Conservation (phyloP, 441 rosid genomes). For the Oxalis stricta region DNA sequence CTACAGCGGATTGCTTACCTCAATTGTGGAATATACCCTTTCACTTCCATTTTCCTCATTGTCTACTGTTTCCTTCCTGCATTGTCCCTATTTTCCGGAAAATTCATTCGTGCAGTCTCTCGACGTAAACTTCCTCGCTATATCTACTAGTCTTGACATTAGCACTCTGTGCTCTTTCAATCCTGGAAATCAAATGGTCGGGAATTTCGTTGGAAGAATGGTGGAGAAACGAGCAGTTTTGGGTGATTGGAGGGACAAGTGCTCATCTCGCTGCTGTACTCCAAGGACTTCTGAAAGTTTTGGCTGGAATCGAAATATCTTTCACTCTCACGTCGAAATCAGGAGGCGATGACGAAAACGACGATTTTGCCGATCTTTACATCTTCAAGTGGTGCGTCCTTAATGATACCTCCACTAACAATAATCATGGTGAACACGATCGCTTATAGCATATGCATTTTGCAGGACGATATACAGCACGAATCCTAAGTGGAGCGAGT, state of each 20-base stretch:
- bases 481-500: constrained; percentile 37
- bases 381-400: constrained; percentile 47
- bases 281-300: constrained; percentile 54
- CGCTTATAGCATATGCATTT: constrained; percentile 42
- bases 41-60: constrained; percentile 46
- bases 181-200: constrained; percentile 67
- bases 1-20: constrained; percentile 62
- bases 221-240: constrained; percentile 78
- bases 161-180: constrained; percentile 40
- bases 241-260: constrained; percentile 70
- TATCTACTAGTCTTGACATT: constrained; percentile 43
- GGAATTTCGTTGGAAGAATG: constrained; percentile 55
- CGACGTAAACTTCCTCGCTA: constrained; percentile 27
- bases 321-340: constrained; percentile 57
- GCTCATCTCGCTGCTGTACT: constrained; percentile 63
- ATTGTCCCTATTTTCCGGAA: constrained; percentile 43
- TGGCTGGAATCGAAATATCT: constrained; percentile 53
- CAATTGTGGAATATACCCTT: constrained; percentile 61
- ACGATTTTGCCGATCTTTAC: constrained; percentile 50
- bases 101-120: constrained; percentile 44
- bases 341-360: constrained; percentile 40
- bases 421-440: constrained; percentile 55
- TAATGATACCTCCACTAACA: constrained; percentile 57
- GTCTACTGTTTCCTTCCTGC: constrained; percentile 73
- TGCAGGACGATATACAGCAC: constrained; percentile 31